Percentiles rank a stretch among this genome's conserved stretches.
Evolutionary conservation across 2,329 filamentous ascomycete genomes (phyloP).

Genomic region (Fusarium sp.): DNA sequence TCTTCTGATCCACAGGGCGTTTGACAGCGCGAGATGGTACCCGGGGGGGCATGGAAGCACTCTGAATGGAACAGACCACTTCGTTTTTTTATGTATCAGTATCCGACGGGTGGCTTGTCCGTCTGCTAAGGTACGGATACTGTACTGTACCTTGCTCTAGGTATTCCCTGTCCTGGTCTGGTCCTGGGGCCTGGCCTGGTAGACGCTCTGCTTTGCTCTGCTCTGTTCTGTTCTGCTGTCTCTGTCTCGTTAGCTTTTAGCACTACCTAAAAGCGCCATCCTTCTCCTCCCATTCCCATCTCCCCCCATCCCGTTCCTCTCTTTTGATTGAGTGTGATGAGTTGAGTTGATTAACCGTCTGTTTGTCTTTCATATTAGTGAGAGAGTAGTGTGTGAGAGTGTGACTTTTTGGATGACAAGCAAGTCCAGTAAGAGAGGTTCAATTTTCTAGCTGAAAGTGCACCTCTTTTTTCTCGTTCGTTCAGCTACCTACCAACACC

Average conservation of each 20-base stretch:
- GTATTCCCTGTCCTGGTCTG: background rate
- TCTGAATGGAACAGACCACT: background rate
- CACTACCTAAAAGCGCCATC: constrained; percentile 27
- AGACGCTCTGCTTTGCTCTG: background rate
- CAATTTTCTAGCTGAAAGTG: constrained; percentile 16
- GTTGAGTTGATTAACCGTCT: background rate
- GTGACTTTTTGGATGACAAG: background rate
- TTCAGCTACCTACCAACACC: background rate
- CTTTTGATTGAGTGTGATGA: background rate
- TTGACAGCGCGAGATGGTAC: constrained; percentile 24
- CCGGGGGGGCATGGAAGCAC: background rate
- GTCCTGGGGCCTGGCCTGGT: background rate
- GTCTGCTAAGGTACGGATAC: background rate
- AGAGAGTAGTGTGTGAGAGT: background rate
- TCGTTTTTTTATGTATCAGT: constrained; percentile 2
- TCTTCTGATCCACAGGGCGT: constrained; percentile 31
- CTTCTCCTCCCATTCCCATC: constrained; percentile 11
- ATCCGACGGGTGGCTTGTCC: constrained; percentile 28
- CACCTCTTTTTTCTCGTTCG: constrained; percentile 15
- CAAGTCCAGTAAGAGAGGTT: background rate
- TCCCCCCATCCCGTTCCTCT: background rate
- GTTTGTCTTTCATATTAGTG: background rate
- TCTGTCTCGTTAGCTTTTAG: background rate
- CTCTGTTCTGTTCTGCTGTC: background rate
- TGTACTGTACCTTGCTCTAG: background rate